phyloP scores from a whole-genome alignment of 2,329 filamentous ascomycete species.

The Hymenoscyphus infarciens region DNA sequence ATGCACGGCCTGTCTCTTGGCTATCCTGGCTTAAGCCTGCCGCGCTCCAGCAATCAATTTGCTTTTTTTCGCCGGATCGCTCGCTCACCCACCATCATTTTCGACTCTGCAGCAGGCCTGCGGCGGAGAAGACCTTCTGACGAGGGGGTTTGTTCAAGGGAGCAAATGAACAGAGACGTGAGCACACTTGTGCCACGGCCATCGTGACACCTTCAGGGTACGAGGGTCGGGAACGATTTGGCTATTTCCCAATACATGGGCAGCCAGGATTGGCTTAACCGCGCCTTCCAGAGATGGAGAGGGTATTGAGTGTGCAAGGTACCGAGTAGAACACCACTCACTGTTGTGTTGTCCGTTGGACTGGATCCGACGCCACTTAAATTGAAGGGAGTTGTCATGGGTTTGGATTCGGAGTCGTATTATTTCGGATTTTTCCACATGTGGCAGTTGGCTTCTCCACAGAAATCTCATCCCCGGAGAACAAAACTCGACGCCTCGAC shows the following conservation, averaged over 20 bases:
- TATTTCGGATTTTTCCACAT: not conserved
- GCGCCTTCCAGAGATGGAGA: not conserved
- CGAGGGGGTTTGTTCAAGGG: not conserved
- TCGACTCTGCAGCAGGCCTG: not conserved
- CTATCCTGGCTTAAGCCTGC: slow-evolving; percentile 1
- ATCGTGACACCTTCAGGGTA: slow-evolving; percentile 3
- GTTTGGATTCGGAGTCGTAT: not conserved
- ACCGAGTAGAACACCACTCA: slow-evolving; percentile 3
- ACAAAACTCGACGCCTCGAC: not conserved
- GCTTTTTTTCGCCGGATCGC: slow-evolving; percentile 4
- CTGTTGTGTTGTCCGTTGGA: not conserved
- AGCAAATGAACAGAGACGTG: slow-evolving; percentile 3
- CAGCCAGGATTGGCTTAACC: slow-evolving; percentile 1
- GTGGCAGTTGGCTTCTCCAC: not conserved
- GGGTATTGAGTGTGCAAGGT: not conserved
- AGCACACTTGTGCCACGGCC: slow-evolving; percentile 1
- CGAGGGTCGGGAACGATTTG: not conserved
- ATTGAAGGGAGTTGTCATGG: not conserved
- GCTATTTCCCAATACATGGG: slow-evolving; percentile 2
- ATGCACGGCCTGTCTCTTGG: slow-evolving; percentile 2
- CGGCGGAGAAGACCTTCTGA: slow-evolving; percentile 3
- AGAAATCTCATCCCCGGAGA: not conserved
- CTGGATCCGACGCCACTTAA: not conserved
- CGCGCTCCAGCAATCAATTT: not conserved
- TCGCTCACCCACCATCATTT: slow-evolving; percentile 2